Conservation (phyloP, 805 yeast species). For the Hanseniaspora lachancei region DNA sequence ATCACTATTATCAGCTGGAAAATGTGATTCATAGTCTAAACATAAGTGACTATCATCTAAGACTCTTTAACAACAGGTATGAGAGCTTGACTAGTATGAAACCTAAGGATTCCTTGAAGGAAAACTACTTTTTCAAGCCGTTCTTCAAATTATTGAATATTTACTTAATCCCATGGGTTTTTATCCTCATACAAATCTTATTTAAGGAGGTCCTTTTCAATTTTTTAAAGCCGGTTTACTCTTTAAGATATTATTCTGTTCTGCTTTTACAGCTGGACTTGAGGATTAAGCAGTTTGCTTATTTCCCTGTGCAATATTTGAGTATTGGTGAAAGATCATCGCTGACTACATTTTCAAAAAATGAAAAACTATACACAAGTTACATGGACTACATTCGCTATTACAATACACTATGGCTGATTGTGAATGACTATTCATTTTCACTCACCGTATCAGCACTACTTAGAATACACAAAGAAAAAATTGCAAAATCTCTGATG, state of each 20-base stretch:
- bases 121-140: background rate
- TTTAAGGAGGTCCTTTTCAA: conserved; percentile 1
- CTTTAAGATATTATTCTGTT: conserved; percentile 32
- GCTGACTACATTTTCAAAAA: background rate
- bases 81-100: conserved; percentile 14
- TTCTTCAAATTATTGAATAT: background rate
- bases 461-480: conserved; percentile 29
- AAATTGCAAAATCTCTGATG: conserved; percentile 30
- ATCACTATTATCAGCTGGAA: background rate
- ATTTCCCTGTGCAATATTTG: conserved; percentile 66
- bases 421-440: conserved; percentile 64
- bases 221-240: conserved; percentile 24
- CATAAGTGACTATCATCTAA: conserved; percentile 18
- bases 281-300: conserved; percentile 60
- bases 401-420: conserved; percentile 80
- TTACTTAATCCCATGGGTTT: conserved; percentile 1
- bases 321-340: conserved; percentile 29
- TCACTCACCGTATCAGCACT: conserved; percentile 51
- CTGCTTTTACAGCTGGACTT: conserved; percentile 69
- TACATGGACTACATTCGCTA: conserved; percentile 58
- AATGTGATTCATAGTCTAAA: conserved; percentile 18
- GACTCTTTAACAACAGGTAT: conserved; percentile 16
- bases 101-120: conserved; percentile 6
- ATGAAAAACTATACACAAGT: conserved; percentile 24
- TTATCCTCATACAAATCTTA: background rate